phyloP scores from a whole-genome alignment of 2,329 filamentous ascomycete genomes.

The Clonostachys rosea region DNA sequence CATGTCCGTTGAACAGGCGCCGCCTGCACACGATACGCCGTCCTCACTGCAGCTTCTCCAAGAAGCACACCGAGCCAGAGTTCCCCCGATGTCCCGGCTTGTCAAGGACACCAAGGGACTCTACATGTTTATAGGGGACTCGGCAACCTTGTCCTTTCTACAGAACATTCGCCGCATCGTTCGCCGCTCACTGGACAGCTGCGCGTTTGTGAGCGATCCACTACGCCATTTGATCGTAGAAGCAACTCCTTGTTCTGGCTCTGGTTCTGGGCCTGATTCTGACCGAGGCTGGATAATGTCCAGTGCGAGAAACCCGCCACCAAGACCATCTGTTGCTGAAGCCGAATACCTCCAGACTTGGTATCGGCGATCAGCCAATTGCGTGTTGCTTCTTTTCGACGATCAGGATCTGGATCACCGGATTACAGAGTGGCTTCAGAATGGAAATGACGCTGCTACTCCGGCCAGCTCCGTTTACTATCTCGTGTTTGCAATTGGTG shows the following conservation, averaged over 20 bases:
- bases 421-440: too few species aligned
- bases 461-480: conserved; percentile 3
- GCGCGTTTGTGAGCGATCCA: conserved; percentile 24
- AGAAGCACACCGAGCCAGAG: too few species aligned
- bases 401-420: too few species aligned
- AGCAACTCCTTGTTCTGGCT: conserved; percentile 6
- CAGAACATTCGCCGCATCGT: conserved; percentile 25
- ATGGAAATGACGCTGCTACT: too few species aligned
- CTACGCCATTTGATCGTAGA: conserved; percentile 24
- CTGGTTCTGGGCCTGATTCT: too few species aligned
- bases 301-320: too few species aligned
- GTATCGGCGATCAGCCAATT: too few species aligned
- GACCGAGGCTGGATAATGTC: too few species aligned
- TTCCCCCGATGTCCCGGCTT: conserved; percentile 12
- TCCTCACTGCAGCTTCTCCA: neutral
- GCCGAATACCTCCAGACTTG: too few species aligned
- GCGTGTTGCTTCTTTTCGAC: too few species aligned
- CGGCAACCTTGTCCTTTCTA: conserved; percentile 23
- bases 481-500: conserved; percentile 21
- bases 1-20: neutral
- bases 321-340: too few species aligned
- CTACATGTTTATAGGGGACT: conserved; percentile 29
- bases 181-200: conserved; percentile 17
- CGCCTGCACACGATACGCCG: neutral
- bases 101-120: conserved; percentile 22